Evolutionary conservation across 768 basidiomycete genomes (phyloP).

Genomic region (Boletus rubescentipes): DNA sequence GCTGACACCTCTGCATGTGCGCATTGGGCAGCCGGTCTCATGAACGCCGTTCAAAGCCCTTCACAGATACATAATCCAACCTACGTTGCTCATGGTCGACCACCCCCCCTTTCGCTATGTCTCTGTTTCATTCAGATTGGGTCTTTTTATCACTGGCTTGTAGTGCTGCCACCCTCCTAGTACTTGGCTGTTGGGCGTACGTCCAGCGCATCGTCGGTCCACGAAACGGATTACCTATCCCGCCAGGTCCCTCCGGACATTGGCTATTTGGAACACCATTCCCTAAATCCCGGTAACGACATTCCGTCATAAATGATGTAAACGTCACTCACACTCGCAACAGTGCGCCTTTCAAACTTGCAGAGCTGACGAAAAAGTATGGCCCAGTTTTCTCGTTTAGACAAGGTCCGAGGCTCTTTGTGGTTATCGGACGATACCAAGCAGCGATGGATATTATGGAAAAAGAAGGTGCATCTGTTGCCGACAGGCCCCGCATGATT

Average conservation of each 20-base stretch:
- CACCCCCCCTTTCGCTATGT: neutral
- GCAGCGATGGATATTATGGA: constrained; percentile 14
- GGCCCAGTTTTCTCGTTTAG: constrained; percentile 5
- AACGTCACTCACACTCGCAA: neutral
- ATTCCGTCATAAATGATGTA: neutral
- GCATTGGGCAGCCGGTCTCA: too few species aligned
- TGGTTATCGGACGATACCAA: constrained; percentile 7
- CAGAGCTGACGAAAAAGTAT: constrained; percentile 6
- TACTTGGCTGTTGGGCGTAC: neutral
- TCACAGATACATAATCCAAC: too few species aligned
- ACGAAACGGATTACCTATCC: neutral
- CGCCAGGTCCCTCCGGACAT: constrained; percentile 9
- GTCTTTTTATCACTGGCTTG: neutral
- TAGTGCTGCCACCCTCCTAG: neutral
- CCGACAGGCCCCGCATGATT: constrained; percentile 3
- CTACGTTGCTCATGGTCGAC: neutral
- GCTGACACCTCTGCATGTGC: too few species aligned
- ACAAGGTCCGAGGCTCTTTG: constrained; percentile 1
- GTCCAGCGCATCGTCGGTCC: neutral
- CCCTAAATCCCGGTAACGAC: constrained; percentile 3
- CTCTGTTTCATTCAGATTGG: neutral
- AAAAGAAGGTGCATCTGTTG: constrained; percentile 7
- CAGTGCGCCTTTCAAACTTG: constrained; percentile 4
- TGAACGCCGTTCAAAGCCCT: too few species aligned
- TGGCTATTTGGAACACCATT: constrained; percentile 9